phyloP scores from a whole-genome alignment of 345 rosid species.

The Citrus maxima region DNA sequence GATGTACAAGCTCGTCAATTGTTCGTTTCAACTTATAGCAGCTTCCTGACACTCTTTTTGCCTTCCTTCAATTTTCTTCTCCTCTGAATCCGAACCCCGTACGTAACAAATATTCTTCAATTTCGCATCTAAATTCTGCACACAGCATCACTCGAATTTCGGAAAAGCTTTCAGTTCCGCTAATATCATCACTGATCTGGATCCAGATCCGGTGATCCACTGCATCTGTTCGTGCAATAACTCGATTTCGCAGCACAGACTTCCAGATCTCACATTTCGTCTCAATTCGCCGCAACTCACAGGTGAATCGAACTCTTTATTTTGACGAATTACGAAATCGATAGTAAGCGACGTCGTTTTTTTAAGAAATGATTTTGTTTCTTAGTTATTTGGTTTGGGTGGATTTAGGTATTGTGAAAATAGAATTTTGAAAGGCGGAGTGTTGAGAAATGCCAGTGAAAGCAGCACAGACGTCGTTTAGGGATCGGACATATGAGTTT shows the following conservation, averaged over 20 bases:
- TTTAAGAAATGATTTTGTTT: neutral
- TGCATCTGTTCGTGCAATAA: neutral
- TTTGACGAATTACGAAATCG: neutral
- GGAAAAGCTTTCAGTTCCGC: neutral
- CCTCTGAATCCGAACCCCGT: neutral
- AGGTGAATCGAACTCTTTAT: neutral
- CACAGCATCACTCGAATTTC: too few species aligned
- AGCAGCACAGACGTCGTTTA: constrained; percentile 38
- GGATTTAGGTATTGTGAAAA: constrained; percentile 5
- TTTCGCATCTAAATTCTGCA: neutral
- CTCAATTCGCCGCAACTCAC: neutral
- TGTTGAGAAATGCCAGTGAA: constrained; percentile 25
- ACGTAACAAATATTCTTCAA: neutral
- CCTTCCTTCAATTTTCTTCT: neutral
- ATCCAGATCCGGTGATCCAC: constrained; percentile 6
- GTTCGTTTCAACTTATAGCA: neutral
- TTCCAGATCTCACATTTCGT: constrained; percentile 2
- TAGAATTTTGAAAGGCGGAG: neutral
- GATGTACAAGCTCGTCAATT: too few species aligned
- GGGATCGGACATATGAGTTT: constrained; percentile 64
- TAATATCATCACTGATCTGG: neutral
- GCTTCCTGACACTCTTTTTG: neutral
- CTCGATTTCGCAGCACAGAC: neutral
- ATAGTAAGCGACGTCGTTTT: neutral
- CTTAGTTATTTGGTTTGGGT: neutral